phyloP scores from a whole-genome alignment of 2,329 filamentous ascomycete species.

The Stagonosporopsis chrysanthemi region DNA sequence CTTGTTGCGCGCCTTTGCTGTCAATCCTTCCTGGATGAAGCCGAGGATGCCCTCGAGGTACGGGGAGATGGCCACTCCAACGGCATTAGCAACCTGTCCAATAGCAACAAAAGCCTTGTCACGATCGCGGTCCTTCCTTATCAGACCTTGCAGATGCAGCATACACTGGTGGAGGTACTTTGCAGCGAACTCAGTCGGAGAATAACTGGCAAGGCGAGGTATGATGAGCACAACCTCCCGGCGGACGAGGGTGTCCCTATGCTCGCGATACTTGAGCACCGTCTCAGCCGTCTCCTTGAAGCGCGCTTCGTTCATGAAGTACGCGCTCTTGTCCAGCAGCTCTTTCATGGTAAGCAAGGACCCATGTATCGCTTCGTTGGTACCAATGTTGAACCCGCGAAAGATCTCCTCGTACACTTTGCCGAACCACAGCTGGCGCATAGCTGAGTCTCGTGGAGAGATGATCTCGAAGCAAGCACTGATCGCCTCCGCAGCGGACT shows the following conservation, averaged over 20 bases:
- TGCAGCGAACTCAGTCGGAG: conserved; percentile 86
- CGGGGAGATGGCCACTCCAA: conserved; percentile 91
- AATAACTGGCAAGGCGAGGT: conserved; percentile 90
- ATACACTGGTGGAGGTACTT: conserved; percentile 94
- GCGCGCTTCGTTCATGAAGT: conserved; percentile 94
- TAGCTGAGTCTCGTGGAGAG: conserved; percentile 85
- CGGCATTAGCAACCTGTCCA: conserved; percentile 93
- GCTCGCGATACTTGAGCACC: conserved; percentile 90
- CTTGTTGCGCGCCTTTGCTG: conserved; percentile 74
- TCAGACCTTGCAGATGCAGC: conserved; percentile 90
- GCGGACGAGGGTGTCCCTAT: conserved; percentile 85
- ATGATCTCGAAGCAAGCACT: conserved; percentile 97
- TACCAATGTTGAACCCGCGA: conserved; percentile 75
- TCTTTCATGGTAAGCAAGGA: conserved; percentile 92
- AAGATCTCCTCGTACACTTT: conserved; percentile 90
- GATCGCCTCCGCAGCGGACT: conserved; percentile 90
- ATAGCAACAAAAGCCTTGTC: conserved; percentile 96
- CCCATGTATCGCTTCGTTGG: conserved; percentile 90
- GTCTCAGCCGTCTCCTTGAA: conserved; percentile 94
- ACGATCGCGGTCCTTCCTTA: conserved; percentile 89
- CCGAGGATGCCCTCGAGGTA: conserved; percentile 95
- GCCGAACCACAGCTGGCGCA: conserved; percentile 86
- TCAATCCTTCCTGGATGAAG: conserved; percentile 90
- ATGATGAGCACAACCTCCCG: conserved; percentile 91
- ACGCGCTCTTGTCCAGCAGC: conserved; percentile 90